Percentiles rank a stretch among this genome's conserved stretches.
These are phyloP conservation scores for Chimonanthus praecox DNA, from an alignment of 164 flowering plant species.

Conservation along the genomic window DNA sequence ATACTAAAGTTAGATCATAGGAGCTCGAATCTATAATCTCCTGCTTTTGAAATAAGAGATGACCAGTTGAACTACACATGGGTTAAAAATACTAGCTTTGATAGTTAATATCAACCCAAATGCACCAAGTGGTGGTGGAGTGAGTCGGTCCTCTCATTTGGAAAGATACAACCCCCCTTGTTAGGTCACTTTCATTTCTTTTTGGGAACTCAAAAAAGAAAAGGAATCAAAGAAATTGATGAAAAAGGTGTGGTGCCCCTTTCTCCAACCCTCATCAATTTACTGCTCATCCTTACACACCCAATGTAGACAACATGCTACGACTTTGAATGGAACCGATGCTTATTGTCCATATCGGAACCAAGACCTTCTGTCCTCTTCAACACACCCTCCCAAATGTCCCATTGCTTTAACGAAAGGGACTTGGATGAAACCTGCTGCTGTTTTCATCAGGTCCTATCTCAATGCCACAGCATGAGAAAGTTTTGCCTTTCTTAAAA, in stretches of 20 bases:
- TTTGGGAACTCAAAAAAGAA: background rate
- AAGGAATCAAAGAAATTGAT: background rate
- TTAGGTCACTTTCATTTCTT: slow-evolving; percentile 10
- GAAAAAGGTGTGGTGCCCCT: slow-evolving; percentile 11
- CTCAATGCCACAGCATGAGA: background rate
- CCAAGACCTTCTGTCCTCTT: background rate
- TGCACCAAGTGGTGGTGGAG: background rate
- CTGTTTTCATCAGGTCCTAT: background rate
- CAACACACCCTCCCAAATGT: background rate
- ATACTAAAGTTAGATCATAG: background rate
- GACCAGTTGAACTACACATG: background rate
- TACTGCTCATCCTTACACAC: slow-evolving; percentile 3
- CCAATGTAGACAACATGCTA: background rate
- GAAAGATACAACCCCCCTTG: slow-evolving; percentile 5
- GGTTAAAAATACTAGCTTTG: background rate
- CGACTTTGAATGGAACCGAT: background rate
- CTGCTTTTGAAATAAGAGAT: too few relatives aligned
- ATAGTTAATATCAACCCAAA: background rate
- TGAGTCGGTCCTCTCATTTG: background rate
- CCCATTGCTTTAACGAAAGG: background rate
- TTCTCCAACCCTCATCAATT: slow-evolving; percentile 1
- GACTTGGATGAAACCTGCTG: background rate
- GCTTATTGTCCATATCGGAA: background rate
- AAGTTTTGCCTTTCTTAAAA: background rate
- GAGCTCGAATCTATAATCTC: background rate